phyloP scores from a whole-genome alignment of 805 yeast species.

The Schwanniomyces yamadae region DNA sequence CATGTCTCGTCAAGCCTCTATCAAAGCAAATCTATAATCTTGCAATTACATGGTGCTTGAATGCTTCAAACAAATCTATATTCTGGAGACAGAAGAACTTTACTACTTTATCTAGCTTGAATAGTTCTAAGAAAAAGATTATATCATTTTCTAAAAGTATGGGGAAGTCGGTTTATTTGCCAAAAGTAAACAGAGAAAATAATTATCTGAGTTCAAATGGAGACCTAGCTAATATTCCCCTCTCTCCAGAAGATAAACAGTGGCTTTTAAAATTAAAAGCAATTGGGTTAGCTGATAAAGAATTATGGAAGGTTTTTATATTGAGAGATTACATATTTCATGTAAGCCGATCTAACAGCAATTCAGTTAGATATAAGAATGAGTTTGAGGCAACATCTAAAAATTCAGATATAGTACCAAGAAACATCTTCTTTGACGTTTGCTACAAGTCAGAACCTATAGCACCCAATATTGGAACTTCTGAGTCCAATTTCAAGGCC shows the following conservation, averaged over 20 bases:
- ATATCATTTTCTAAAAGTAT: constrained; percentile 31
- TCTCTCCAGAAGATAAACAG: constrained; percentile 63
- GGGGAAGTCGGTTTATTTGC: constrained; percentile 37
- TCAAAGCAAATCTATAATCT: constrained; percentile 63
- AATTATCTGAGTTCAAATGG: constrained; percentile 2
- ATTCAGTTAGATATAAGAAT: constrained; percentile 1
- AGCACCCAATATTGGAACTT: constrained; percentile 8
- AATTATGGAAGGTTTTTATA: constrained; percentile 79
- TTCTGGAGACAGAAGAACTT: constrained; percentile 66
- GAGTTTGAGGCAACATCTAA: constrained; percentile 5
- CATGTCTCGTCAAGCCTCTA: constrained; percentile 67
- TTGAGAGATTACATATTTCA: constrained; percentile 66
- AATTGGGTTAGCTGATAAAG: constrained; percentile 70
- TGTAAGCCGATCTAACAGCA: constrained; percentile 39
- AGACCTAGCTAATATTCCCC: constrained; percentile 15
- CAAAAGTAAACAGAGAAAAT: constrained; percentile 12
- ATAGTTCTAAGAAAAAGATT: constrained; percentile 14
- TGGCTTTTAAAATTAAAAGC: constrained; percentile 73
- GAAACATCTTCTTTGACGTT: constrained; percentile 39
- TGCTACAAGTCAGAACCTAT: constrained; percentile 38
- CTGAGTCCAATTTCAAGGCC: not conserved
- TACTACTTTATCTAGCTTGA: constrained; percentile 10
- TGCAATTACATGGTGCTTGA: constrained; percentile 68
- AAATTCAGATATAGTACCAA: constrained; percentile 21
- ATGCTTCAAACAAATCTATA: constrained; percentile 57